Evolutionary conservation across 164 flowering plant species (phyloP).

Genomic region (Liquidambar formosana): DNA sequence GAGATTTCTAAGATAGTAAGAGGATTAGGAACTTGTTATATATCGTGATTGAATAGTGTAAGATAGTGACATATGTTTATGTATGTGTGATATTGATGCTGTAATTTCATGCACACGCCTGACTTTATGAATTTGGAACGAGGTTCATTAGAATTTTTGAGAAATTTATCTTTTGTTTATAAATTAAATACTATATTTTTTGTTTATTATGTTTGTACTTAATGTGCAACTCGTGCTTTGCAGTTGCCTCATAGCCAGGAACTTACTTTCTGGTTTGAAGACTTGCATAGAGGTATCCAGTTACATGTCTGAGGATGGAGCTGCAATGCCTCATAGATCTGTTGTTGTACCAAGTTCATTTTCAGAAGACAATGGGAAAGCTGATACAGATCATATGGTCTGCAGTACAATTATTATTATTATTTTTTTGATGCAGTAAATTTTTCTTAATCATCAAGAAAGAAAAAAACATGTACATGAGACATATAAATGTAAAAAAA

Average conservation of each 20-base stretch:
- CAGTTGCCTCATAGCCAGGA: slow-evolving; percentile 96
- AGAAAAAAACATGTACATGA: too few relatives aligned
- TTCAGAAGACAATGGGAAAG: slow-evolving; percentile 51
- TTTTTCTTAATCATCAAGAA: too few relatives aligned
- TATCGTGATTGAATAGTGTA: too few relatives aligned
- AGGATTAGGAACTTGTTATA: too few relatives aligned
- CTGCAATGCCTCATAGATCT: slow-evolving; percentile 34
- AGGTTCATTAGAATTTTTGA: not conserved
- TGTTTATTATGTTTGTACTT: not conserved
- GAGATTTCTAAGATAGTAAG: not conserved
- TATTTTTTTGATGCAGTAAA: too few relatives aligned
- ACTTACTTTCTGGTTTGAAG: slow-evolving; percentile 88
- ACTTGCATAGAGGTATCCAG: slow-evolving; percentile 83
- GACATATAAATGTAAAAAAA: too few relatives aligned
- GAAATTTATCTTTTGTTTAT: not conserved
- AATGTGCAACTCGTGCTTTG: slow-evolving; percentile 16
- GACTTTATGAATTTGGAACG: not conserved
- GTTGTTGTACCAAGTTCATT: slow-evolving; percentile 35
- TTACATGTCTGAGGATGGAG: slow-evolving; percentile 71
- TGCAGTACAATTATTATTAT: slow-evolving; percentile 8
- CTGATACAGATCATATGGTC: slow-evolving; percentile 41
- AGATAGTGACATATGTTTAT: too few relatives aligned
- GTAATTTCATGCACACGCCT: not conserved
- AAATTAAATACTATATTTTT: not conserved
- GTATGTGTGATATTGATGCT: too few relatives aligned